Conservation (phyloP, 2,329 filamentous ascomycete genomes). For the Lithohypha guttulata region DNA sequence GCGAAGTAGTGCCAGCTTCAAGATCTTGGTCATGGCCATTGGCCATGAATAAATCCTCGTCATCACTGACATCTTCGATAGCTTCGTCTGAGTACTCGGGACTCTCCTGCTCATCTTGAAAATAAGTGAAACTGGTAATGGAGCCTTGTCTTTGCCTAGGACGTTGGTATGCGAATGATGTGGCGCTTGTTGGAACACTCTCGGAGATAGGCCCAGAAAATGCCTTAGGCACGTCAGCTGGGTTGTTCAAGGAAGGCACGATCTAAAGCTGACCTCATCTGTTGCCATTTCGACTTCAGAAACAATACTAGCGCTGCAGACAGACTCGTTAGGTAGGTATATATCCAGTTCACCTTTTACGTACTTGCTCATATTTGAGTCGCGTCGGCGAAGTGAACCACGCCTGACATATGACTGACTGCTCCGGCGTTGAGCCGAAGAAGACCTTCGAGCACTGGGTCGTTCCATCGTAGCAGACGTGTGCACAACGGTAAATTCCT, state of each 20-base stretch:
- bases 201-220: slow-evolving; percentile 91
- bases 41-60: slow-evolving; percentile 31
- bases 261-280: slow-evolving; percentile 57
- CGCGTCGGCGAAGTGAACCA: slow-evolving; percentile 51
- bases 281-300: slow-evolving; percentile 98
- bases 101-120: slow-evolving; percentile 58
- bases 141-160: slow-evolving; percentile 60
- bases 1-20: slow-evolving; percentile 26
- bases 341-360: not conserved
- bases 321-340: slow-evolving; percentile 18
- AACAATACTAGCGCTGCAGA: slow-evolving; percentile 58
- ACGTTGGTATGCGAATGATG: slow-evolving; percentile 81
- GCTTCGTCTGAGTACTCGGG: slow-evolving; percentile 39
- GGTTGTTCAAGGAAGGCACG: slow-evolving; percentile 2
- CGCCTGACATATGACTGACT: slow-evolving; percentile 10
- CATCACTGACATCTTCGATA: slow-evolving; percentile 34
- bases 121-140: slow-evolving; percentile 79
- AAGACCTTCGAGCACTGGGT: slow-evolving; percentile 22
- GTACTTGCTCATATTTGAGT: slow-evolving; percentile 58
- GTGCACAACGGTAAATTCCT: too few relatives aligned
- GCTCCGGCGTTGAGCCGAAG: slow-evolving; percentile 18
- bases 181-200: slow-evolving; percentile 85
- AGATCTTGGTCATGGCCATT: slow-evolving; percentile 28
- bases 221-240: slow-evolving; percentile 38
- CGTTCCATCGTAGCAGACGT: too few relatives aligned